A percentile compares a stretch with the other conserved stretches of the same genome.
Evolutionary conservation across 2,329 filamentous ascomycete species (phyloP).

Genomic region (Achaetomium macrosporum): DNA sequence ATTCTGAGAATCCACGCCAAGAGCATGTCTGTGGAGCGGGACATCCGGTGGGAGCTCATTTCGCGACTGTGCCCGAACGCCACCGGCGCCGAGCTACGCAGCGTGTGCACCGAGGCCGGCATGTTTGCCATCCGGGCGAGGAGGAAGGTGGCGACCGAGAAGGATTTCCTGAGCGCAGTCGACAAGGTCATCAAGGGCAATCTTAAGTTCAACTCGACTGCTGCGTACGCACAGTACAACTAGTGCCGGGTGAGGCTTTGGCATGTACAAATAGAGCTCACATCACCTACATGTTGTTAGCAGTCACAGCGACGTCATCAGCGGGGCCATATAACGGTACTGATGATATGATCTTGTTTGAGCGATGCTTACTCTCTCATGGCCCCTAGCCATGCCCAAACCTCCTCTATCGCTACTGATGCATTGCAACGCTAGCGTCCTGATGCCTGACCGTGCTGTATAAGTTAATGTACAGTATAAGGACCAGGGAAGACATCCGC

Average conservation of each 20-base stretch:
- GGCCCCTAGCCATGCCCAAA: not conserved
- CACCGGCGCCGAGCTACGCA: conserved; percentile 90
- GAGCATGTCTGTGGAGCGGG: conserved; percentile 98
- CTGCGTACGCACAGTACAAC: conserved; percentile 98
- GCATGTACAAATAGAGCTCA: conserved; percentile 19
- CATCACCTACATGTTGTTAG: not conserved
- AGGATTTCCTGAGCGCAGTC: conserved; percentile 95
- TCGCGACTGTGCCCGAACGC: conserved; percentile 95
- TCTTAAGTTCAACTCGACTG: conserved; percentile 98
- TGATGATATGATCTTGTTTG: not conserved
- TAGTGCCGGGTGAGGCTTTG: conserved; percentile 40
- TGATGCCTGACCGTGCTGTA: too few relatives aligned
- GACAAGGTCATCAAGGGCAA: conserved; percentile 99
- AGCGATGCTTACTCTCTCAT: not conserved
- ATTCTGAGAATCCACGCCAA: conserved; percentile 98
- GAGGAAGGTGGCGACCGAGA: conserved; percentile 96
- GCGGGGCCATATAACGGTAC: not conserved
- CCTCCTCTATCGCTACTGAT: not conserved
- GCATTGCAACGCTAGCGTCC: too few relatives aligned
- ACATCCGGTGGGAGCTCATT: conserved; percentile 98
- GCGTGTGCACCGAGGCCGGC: conserved; percentile 94
- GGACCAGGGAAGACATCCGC: too few relatives aligned
- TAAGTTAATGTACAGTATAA: too few relatives aligned
- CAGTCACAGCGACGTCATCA: not conserved
- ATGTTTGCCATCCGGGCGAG: conserved; percentile 96